These are phyloP conservation scores for Colletotrichum lupini DNA, from an alignment of 2,329 filamentous ascomycete genomes.

Conservation along the genomic window DNA sequence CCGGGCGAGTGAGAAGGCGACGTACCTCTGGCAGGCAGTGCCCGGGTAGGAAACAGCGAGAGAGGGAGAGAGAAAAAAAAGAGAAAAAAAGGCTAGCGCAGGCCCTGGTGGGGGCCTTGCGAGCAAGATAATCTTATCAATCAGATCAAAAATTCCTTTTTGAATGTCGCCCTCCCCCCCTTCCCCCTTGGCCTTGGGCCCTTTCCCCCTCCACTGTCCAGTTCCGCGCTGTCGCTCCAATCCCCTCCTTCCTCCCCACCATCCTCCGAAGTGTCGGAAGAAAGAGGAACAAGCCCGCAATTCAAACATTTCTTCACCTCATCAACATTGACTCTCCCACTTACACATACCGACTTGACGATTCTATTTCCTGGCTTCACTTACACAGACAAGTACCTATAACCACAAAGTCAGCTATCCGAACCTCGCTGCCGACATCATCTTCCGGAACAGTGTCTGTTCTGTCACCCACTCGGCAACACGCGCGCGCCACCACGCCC, in stretches of 20 bases:
- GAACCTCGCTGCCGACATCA: background rate
- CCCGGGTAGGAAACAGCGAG: background rate
- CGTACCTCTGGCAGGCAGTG: background rate
- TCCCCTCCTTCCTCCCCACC: slow-evolving; percentile 28
- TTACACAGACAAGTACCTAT: background rate
- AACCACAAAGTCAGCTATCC: background rate
- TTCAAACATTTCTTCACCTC: background rate
- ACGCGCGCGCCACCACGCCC: background rate
- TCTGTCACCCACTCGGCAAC: background rate
- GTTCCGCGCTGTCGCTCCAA: slow-evolving; percentile 36
- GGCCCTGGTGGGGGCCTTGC: slow-evolving; percentile 27
- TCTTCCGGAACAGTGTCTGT: background rate
- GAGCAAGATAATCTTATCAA: slow-evolving; percentile 56
- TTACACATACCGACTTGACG: no score
- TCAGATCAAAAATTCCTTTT: slow-evolving; percentile 48
- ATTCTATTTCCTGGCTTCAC: background rate
- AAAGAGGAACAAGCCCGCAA: background rate
- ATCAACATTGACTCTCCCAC: background rate
- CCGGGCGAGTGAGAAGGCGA: background rate
- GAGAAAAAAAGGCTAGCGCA: slow-evolving; percentile 7
- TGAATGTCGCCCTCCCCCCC: slow-evolving; percentile 15
- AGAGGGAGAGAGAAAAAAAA: background rate
- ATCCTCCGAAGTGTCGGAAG: background rate
- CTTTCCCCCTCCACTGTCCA: background rate
- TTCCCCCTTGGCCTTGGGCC: background rate